Evolutionary conservation across 2,329 filamentous ascomycete genomes (phyloP), one percentile per base, ranked within the genome.

Genomic region (Emydomyces testavorans): DNA sequence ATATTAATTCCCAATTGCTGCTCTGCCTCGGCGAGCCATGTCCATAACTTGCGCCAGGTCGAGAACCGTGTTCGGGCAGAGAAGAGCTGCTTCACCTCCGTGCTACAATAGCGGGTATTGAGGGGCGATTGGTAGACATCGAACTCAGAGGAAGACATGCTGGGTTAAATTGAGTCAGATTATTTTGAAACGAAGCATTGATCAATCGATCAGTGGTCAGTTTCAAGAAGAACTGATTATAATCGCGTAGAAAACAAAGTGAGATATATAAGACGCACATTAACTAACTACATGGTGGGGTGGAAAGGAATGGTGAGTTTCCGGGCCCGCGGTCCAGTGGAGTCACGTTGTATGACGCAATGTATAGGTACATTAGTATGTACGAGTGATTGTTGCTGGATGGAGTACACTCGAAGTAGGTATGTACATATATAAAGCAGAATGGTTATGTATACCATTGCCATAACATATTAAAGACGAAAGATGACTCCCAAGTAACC

Each of bases 1-100:
- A 94, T 89, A 6, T 76, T 70, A 39, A 94, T 76, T 2, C 87
- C 87, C 1, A 94, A 76, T 65, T 89, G 83, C 64, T 80, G 81
- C 71, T 94, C 83, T 7, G 77, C 74, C 71, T 94, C 82, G 20
- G 88, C 88, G 8, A 94, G 82, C 68, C 76, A 80, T 37, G 90
- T 71, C 89, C 89, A 95, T 15, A 94, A 78, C 63, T 85, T 76
- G 54, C 88, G 79, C 87, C 87, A 93, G 48, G 80, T 87, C 35
- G 78, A 81, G 64, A 81, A 79, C 24, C 87, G 76, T 46, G 79
- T 82, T 36, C 86, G 78, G 50, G 82, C 78, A 57, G 80, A 82
- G 73, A 94, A 95, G 52, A 94, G 78, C 54, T 76, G 74, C 58
- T 81, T 76, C 83, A 92, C 89, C 67, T 84, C 83, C 56, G 65